These are phyloP conservation scores for Thermothielavioides terrestris DNA, from an alignment of 495 filamentous ascomycete species.

Conservation along the genomic window DNA sequence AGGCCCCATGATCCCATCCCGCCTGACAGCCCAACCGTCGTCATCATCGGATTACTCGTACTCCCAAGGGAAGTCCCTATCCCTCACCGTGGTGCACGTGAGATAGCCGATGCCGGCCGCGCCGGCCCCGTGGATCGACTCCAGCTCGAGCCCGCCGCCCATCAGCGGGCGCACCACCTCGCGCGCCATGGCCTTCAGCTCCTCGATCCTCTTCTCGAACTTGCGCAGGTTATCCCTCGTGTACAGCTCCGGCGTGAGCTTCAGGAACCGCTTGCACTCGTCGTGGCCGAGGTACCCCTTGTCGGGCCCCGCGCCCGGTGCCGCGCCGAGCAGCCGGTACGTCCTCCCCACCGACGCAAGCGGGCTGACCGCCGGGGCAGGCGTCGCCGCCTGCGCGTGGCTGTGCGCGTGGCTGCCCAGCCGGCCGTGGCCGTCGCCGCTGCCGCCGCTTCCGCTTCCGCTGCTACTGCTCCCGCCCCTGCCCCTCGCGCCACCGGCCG, in stretches of 20 bases:
- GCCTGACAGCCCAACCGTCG: no score
- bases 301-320: slow-evolving; percentile 9
- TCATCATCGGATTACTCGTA: slow-evolving; percentile 20
- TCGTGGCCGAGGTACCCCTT: slow-evolving; percentile 68
- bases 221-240: slow-evolving; percentile 63
- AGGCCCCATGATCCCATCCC: no score
- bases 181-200: slow-evolving; percentile 71
- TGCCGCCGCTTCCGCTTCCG: slow-evolving; percentile 37
- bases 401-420: slow-evolving; percentile 16
- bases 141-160: slow-evolving; percentile 72
- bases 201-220: slow-evolving; percentile 79
- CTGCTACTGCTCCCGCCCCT: slow-evolving; percentile 1
- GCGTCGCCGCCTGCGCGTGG: slow-evolving; percentile 4
- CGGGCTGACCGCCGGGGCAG: slow-evolving; percentile 19
- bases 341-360: slow-evolving; percentile 54
- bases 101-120: slow-evolving; percentile 51
- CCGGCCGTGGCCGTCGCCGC: slow-evolving; percentile 1
- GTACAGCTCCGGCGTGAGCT: slow-evolving; percentile 62
- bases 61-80: slow-evolving; percentile 71
- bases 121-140: slow-evolving; percentile 31
- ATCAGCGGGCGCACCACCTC: slow-evolving; percentile 81
- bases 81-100: slow-evolving; percentile 69
- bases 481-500: slow-evolving; percentile 8
- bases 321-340: slow-evolving; percentile 55
- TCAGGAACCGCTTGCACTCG: slow-evolving; percentile 81